A percentile compares a stretch with the other conserved stretches of the same genome.
Evolutionary conservation across 2,329 filamentous ascomycete genomes (phyloP).

Genomic region (Eutypella sp.): DNA sequence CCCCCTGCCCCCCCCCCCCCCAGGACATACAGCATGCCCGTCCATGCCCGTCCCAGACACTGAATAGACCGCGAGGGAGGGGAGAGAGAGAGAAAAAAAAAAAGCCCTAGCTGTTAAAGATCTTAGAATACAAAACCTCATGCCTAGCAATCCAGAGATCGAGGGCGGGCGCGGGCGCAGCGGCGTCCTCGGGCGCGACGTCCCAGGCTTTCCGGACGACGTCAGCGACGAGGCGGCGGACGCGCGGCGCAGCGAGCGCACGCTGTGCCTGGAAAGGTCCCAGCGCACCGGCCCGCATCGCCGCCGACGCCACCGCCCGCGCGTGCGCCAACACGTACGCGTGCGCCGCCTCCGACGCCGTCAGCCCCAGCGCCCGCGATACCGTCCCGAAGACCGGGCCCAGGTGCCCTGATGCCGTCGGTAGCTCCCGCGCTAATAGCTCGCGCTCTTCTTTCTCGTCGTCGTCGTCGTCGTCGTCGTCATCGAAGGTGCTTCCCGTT

Average conservation of each 20-base stretch:
- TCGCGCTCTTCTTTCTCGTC: background rate
- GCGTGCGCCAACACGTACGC: conserved; percentile 73
- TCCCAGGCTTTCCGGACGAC: conserved; percentile 58
- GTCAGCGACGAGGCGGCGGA: conserved; percentile 53
- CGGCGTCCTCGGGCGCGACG: conserved; percentile 58
- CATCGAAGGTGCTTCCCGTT: too few relatives aligned
- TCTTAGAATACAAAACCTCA: conserved; percentile 77
- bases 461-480: conserved; percentile 1
- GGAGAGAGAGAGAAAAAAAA: too few relatives aligned
- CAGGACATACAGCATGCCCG: too few relatives aligned
- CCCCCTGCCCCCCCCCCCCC: too few relatives aligned
- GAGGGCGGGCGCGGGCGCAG: conserved; percentile 70
- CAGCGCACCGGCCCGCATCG: conserved; percentile 70
- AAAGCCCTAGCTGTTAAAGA: conserved; percentile 78
- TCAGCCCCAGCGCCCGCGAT: too few relatives aligned
- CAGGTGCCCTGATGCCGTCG: conserved; percentile 57
- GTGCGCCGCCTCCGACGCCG: conserved; percentile 61
- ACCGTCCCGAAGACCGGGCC: conserved; percentile 69
- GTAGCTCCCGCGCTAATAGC: conserved; percentile 3
- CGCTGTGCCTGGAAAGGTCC: conserved; percentile 77
- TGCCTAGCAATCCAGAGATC: conserved; percentile 81
- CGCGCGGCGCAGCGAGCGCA: conserved; percentile 56
- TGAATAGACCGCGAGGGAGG: too few relatives aligned
- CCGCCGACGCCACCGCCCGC: conserved; percentile 71
- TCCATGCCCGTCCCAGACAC: too few relatives aligned